Base-by-base conservation (phyloP, 768 basidiomycete species). In the Lentinula lateritia region DNA sequence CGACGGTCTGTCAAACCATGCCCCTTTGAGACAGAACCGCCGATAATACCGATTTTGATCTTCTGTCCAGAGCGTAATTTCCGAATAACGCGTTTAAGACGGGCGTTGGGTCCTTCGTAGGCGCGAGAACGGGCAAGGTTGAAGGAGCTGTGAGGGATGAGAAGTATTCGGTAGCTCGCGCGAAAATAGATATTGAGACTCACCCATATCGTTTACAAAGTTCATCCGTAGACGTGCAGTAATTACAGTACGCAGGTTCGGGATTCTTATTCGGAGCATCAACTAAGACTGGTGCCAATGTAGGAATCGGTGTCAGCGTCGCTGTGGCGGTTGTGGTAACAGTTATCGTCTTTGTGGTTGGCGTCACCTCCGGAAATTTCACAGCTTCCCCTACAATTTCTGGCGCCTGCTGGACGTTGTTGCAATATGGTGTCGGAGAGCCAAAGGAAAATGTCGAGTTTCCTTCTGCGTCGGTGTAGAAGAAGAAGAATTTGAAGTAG, bases 21-120 rank as follows among this genome's bases (percentile, higher is more conserved):
- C 4, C 55, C 55, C 18, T 41, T 41, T 41, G 55, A 56, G 38
- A 56, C 55, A 3, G 55, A 56, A 10, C 55, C 55, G 13, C 55
- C 55, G 32, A 56, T 38, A n/a, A 56, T 43, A 28, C 55, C 55
- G 23, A 56, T 56, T 56, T 56, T 56, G 18, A 56, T 56, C 18
- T 38, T 38, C 28, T 43, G 39, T 28, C 41, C 41, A 6, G 41
- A 43, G 28, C 55, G 55, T 34, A 39, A 18, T 56, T 56, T 56
- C 18, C 55, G 55, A 20, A 56, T 20, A 15, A 56, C 55, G 41
- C 55, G 55, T 34, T 56, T 56, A 18, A 56, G 55, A 20, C 39
- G 55, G 18, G 55, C 55, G 28, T 56, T 56, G 23, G 55, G 55
- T 10, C 55, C 55, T 56, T 56, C 55, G 28, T 56, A 56, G 39